These are phyloP conservation scores for Vigna reflexopilosa DNA, from an alignment of 306 rosid genomes.

Conservation along the genomic window DNA sequence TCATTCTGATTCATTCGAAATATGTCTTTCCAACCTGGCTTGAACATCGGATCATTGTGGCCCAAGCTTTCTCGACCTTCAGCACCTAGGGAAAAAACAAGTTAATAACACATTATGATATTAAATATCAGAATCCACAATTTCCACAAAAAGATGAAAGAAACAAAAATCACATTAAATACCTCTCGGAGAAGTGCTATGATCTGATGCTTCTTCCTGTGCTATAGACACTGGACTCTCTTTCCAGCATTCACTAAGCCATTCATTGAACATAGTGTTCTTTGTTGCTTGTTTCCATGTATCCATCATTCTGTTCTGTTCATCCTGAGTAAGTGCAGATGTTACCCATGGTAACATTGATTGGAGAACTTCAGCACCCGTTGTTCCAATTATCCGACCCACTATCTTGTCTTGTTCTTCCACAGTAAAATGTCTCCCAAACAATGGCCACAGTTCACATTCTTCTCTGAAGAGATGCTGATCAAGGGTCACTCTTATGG, in stretches of 20 bases:
- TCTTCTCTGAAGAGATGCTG: constrained; percentile 98
- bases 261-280: constrained; percentile 97
- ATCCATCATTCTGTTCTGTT: constrained; percentile 94
- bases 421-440: constrained; percentile 89
- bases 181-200: constrained; percentile 67
- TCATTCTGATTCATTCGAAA: constrained; percentile 98
- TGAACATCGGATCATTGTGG: constrained; percentile 90
- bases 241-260: constrained; percentile 98
- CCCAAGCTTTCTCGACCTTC: constrained; percentile 87
- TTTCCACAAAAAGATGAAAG: constrained; percentile 37
- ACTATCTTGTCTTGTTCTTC: constrained; percentile 99
- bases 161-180: constrained; percentile 21
- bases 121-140: constrained; percentile 32
- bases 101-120: constrained; percentile 23
- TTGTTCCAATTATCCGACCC: constrained; percentile 95
- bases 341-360: constrained; percentile 99
- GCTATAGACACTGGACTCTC: constrained; percentile 67
- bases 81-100: constrained; percentile 56
- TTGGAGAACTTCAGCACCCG: constrained; percentile 99
- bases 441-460: constrained; percentile 95
- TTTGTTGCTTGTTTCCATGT: constrained; percentile 98
- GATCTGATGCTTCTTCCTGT: constrained; percentile 61
- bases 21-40: constrained; percentile 99
- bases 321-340: constrained; percentile 96
- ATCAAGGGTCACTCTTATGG: constrained; percentile 86